Evolutionary conservation across 1,139 yeast species (phyloP).

Genomic region (Suhomyces panamericanus): DNA sequence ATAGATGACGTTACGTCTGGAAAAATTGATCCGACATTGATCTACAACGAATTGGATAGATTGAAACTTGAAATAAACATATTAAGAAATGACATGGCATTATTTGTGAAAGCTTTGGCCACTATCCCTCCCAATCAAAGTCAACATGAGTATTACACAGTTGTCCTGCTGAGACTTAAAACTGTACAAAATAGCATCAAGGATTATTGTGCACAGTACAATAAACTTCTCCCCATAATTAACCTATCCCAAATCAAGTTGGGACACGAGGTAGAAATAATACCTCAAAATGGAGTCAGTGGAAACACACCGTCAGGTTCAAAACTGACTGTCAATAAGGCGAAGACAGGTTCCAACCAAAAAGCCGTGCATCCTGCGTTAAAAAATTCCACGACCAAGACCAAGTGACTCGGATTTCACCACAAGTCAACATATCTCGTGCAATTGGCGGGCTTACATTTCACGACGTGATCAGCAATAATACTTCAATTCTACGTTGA

Average conservation of each 20-base stretch:
- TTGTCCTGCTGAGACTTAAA: conserved; percentile 31
- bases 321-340: conserved; percentile 2
- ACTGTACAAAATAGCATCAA: conserved; percentile 41
- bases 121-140: conserved; percentile 35
- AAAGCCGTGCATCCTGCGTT: neutral
- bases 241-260: conserved; percentile 51
- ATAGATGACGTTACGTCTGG: conserved; percentile 52
- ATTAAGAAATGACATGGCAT: conserved; percentile 46
- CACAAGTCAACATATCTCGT: neutral
- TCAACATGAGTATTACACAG: conserved; percentile 40
- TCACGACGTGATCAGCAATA: too few relatives aligned
- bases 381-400: neutral
- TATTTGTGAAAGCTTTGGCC: conserved; percentile 41
- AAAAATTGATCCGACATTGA: conserved; percentile 37
- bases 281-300: conserved; percentile 25
- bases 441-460: too few relatives aligned
- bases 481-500: too few relatives aligned
- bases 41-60: conserved; percentile 43
- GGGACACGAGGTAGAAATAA: conserved; percentile 47
- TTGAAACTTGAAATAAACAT: conserved; percentile 46
- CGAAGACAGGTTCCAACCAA: neutral
- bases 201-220: conserved; percentile 46
- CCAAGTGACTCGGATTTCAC: neutral
- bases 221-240: conserved; percentile 48
- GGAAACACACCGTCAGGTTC: conserved; percentile 3